These are phyloP conservation scores for Annulohypoxylon bovei DNA, from an alignment of 495 filamentous ascomycete species.

Conservation along the genomic window DNA sequence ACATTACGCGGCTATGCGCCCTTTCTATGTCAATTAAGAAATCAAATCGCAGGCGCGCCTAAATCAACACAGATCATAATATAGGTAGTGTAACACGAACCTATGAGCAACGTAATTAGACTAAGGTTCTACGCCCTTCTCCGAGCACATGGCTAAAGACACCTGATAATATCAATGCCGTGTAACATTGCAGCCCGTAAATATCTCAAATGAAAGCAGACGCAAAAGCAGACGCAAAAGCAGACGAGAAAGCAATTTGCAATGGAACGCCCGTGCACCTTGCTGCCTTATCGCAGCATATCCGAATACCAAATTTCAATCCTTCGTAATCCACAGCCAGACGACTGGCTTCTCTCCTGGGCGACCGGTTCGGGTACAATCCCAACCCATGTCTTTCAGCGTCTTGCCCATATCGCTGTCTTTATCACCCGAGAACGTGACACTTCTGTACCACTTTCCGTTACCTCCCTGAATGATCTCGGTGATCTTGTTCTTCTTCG, in stretches of 20 bases:
- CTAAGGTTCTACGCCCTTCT: neutral
- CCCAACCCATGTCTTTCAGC: conserved; percentile 52
- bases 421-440: conserved; percentile 45
- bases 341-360: conserved; percentile 51
- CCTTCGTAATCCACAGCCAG: conserved; percentile 54
- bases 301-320: conserved; percentile 26
- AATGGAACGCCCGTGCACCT: neutral
- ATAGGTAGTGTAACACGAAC: neutral
- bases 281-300: neutral
- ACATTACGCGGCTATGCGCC: neutral
- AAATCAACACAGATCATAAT: neutral
- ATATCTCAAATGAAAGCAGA: neutral
- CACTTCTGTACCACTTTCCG: conserved; percentile 52
- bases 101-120: neutral
- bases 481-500: conserved; percentile 53
- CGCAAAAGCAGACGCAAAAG: no score
- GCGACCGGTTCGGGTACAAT: conserved; percentile 46
- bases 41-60: neutral
- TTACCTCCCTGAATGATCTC: conserved; percentile 53
- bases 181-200: neutral
- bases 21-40: neutral
- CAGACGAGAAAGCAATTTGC: neutral
- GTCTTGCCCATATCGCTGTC: conserved; percentile 40
- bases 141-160: neutral
- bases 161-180: neutral